phyloP scores from a whole-genome alignment of 768 basidiomycete genomes.

The Hydnomerulius pinastri region DNA sequence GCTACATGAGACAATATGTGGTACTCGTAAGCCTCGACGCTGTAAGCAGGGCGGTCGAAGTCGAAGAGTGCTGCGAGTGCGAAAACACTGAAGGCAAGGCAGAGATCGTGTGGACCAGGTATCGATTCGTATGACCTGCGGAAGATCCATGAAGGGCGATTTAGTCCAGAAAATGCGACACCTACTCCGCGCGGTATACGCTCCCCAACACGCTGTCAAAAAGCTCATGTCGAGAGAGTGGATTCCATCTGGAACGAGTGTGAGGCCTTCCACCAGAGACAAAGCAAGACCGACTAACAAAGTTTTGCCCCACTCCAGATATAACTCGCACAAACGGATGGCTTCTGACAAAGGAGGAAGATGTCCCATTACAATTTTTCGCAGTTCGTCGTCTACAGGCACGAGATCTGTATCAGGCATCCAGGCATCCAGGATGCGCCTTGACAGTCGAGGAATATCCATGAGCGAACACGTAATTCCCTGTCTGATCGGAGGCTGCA shows the following conservation, averaged over 20 bases:
- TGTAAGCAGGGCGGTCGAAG: slow-evolving; percentile 45
- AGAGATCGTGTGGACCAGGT: slow-evolving; percentile 51
- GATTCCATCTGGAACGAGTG: slow-evolving; percentile 45
- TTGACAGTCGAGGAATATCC: slow-evolving; percentile 40
- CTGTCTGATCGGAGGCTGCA: slow-evolving; percentile 27
- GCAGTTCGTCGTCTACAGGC: slow-evolving; percentile 37
- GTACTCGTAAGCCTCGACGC: slow-evolving; percentile 60
- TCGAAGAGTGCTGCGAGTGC: slow-evolving; percentile 69
- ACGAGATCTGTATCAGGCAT: slow-evolving; percentile 35
- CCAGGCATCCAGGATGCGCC: slow-evolving; percentile 39
- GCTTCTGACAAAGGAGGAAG: slow-evolving; percentile 64
- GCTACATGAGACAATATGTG: slow-evolving; percentile 59
- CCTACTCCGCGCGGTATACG: slow-evolving; percentile 58
- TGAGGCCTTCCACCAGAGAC: not conserved
- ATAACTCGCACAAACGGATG: slow-evolving; percentile 59
- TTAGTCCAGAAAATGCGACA: not conserved
- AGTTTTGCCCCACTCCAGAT: slow-evolving; percentile 61
- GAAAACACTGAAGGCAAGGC: slow-evolving; percentile 67
- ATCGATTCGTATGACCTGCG: slow-evolving; percentile 41
- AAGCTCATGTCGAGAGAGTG: slow-evolving; percentile 54
- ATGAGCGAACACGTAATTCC: slow-evolving; percentile 14
- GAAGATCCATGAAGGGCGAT: slow-evolving; percentile 11
- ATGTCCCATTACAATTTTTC: slow-evolving; percentile 44
- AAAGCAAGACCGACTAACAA: slow-evolving; percentile 42
- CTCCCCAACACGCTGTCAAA: slow-evolving; percentile 54